Base-by-base conservation (phyloP, 495 filamentous ascomycete genomes). In the Neurospora sp. region DNA sequence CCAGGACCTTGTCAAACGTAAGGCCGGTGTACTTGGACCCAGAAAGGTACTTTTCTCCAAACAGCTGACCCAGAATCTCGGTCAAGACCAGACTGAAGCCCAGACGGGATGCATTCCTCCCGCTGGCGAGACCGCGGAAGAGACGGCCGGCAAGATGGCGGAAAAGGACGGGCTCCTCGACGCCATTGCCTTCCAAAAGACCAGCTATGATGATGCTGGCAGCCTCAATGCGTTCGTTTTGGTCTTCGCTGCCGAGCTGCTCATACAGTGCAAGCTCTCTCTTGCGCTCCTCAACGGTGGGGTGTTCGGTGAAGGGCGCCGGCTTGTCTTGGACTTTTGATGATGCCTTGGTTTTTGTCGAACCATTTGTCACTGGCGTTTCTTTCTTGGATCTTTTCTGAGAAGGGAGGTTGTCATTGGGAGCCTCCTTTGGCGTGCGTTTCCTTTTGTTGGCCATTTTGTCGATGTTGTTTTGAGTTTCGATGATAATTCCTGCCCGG, bases 21-120 rank as follows among this genome's bases (percentile, higher is more conserved):
- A 91, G 77, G 9, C 80, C 81, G 18, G 82, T 75, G 71, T 89
- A 87, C 72, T 84, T 85, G 27, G 78, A 78, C 40, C 73, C 53
- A 14, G 79, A 79, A 38, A 85, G 73, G 31, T 82, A 79, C 71
- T 84, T 81, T 37, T 82, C 69, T 2, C 85, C 87, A 75, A 86
- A 87, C n/a, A 92, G 77, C 77, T 91, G 88, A 1, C 85, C 84
- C 45, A 96, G 78, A 71, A 97, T 84, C 81, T 98, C 95, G 0
- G 94, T 92, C 75, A 98, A 81, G 2, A 95, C 94, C 72, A 97
- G 84, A 44, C 93, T 96, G 79, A 96, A 98, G n/a, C 96, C 96
- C 72, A 94, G 82, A 37, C 96, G 87, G 40, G 95, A 93, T 16
- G 92, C 94, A 83, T 97, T 97, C 31, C 93, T 88, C 61, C 94